Percentiles rank a stretch among this genome's conserved stretches.
Conservation (phyloP, 345 rosid species). For the Melastoma malabathricum region DNA sequence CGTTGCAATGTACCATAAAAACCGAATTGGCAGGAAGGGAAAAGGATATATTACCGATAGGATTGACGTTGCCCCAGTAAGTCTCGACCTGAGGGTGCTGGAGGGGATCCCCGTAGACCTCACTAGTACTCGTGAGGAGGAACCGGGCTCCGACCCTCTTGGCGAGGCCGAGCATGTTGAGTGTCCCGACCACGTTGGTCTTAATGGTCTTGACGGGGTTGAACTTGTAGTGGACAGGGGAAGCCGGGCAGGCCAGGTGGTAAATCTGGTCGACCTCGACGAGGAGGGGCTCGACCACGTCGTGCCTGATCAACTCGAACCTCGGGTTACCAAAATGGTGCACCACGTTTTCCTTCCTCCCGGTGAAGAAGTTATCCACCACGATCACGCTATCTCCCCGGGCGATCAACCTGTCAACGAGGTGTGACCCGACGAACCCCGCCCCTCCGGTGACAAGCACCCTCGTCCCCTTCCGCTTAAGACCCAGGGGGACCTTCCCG, state of each 20-base stretch:
- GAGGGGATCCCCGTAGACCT: conserved; percentile 97
- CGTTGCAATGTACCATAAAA: too few species aligned
- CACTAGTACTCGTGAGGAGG: conserved; percentile 84
- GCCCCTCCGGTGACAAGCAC: conserved; percentile 97
- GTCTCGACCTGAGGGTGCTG: conserved; percentile 99
- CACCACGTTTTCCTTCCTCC: conserved; percentile 92
- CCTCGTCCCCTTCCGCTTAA: conserved; percentile 65
- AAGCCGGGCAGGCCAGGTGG: conserved; percentile 95
- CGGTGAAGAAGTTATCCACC: conserved; percentile 97
- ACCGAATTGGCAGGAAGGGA: background rate
- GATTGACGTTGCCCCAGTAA: conserved; percentile 99
- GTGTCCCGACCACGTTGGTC: conserved; percentile 92
- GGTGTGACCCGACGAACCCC: conserved; percentile 95
- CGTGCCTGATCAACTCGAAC: conserved; percentile 88
- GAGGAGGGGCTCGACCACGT: conserved; percentile 83
- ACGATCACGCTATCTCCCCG: conserved; percentile 96
- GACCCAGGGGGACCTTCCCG: conserved; percentile 80
- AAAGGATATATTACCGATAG: conserved; percentile 54
- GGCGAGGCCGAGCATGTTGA: conserved; percentile 93
- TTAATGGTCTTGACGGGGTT: conserved; percentile 97
- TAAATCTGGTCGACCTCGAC: conserved; percentile 99
- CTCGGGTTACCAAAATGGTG: conserved; percentile 88
- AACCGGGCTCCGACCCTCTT: conserved; percentile 92
- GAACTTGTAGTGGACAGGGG: conserved; percentile 95
- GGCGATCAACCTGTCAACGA: conserved; percentile 81